These are phyloP conservation scores for Agaricus blazei DNA, from an alignment of 768 basidiomycete genomes.

Conservation along the genomic window DNA sequence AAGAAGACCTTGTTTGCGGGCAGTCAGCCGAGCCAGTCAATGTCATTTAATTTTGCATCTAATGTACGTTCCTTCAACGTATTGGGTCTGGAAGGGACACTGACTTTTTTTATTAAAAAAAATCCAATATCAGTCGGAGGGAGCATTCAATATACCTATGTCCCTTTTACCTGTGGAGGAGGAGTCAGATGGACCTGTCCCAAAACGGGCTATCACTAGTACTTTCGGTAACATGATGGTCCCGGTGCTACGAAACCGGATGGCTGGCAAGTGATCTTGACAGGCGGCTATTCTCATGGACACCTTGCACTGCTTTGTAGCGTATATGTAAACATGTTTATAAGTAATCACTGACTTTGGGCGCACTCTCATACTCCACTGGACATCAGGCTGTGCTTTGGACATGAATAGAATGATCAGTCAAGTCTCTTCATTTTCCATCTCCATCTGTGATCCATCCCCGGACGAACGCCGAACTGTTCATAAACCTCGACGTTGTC, in stretches of 20 bases:
- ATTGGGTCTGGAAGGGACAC: background rate
- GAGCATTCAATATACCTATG: conserved; percentile 58
- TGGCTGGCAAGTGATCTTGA: background rate
- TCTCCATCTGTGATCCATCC: background rate
- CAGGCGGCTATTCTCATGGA: background rate
- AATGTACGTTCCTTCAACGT: conserved; percentile 21
- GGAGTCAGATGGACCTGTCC: conserved; percentile 29
- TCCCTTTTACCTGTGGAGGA: conserved; percentile 66
- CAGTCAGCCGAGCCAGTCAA: conserved; percentile 39
- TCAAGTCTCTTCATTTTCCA: no score
- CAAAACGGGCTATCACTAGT: conserved; percentile 15
- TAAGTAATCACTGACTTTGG: no score
- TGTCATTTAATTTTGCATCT: conserved; percentile 27
- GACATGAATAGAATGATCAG: no score
- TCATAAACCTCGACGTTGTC: background rate
- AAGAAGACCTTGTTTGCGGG: conserved; percentile 59
- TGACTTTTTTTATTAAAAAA: conserved; percentile 11
- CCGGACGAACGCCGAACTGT: background rate
- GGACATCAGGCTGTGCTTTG: no score
- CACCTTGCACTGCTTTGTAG: no score
- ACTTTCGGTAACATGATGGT: conserved; percentile 18
- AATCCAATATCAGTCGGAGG: conserved; percentile 18
- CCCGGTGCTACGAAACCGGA: background rate
- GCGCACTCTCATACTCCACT: no score
- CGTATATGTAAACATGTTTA: no score